These are phyloP conservation scores for Aphanomyces astaci DNA, from an alignment of 352 stramenopile genomes.

Conservation along the genomic window DNA sequence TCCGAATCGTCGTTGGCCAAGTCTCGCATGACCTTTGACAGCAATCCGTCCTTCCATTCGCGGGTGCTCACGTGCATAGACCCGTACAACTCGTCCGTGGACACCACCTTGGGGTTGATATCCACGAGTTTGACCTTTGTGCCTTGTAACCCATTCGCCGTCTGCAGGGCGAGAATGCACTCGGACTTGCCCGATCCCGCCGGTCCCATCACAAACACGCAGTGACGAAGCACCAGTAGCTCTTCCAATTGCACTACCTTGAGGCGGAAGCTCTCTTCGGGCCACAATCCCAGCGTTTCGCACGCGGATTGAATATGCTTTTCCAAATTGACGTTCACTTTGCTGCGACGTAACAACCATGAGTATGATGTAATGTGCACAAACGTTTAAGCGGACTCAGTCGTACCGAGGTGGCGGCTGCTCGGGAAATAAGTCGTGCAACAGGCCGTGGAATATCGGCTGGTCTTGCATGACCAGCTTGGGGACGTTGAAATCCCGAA, in stretches of 20 bases:
- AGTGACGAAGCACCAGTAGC: slow-evolving; percentile 90
- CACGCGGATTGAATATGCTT: slow-evolving; percentile 87
- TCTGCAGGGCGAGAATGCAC: slow-evolving; percentile 85
- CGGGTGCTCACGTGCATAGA: slow-evolving; percentile 91
- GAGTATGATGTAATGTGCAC: background rate
- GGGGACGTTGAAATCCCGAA: slow-evolving; percentile 94
- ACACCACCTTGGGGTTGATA: slow-evolving; percentile 93
- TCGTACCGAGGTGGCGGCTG: slow-evolving; percentile 62
- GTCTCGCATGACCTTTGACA: slow-evolving; percentile 93
- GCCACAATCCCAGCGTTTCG: slow-evolving; percentile 79
- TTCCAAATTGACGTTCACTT: slow-evolving; percentile 86
- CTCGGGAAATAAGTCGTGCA: slow-evolving; percentile 90
- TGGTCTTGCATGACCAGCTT: slow-evolving; percentile 94
- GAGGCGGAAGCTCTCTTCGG: slow-evolving; percentile 88
- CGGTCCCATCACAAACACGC: slow-evolving; percentile 93
- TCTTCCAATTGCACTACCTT: slow-evolving; percentile 95
- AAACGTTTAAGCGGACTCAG: background rate
- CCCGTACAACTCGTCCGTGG: slow-evolving; percentile 94
- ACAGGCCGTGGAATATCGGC: slow-evolving; percentile 89
- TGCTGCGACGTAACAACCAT: slow-evolving; percentile 25
- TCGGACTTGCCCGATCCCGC: slow-evolving; percentile 90
- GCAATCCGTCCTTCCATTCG: slow-evolving; percentile 93
- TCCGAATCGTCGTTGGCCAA: slow-evolving; percentile 67
- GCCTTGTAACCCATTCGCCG: slow-evolving; percentile 12
- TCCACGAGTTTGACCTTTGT: slow-evolving; percentile 66